Conservation (phyloP, 78 protist genomes). For the Dictyostelium purpureum region DNA sequence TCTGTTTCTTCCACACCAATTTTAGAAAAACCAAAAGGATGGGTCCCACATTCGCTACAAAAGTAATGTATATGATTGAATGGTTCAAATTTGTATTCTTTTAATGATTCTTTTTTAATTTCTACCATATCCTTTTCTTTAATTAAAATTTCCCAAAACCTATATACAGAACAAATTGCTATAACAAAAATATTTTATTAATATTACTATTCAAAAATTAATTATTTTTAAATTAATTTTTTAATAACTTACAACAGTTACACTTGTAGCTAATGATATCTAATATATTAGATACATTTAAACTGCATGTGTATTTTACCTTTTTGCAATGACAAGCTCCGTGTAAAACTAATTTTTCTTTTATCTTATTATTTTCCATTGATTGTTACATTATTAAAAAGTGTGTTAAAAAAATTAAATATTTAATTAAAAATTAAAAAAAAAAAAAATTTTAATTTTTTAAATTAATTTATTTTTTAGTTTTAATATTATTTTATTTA, state of each 20-base stretch:
- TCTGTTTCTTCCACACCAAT: not conserved
- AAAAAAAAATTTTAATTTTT: too few relatives aligned
- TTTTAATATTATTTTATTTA: too few relatives aligned
- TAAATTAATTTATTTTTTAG: too few relatives aligned
- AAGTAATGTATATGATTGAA: not conserved
- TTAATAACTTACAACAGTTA: not conserved
- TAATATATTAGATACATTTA: not conserved
- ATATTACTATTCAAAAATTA: not conserved
- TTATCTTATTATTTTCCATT: not conserved
- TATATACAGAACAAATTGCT: not conserved
- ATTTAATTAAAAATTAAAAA: too few relatives aligned
- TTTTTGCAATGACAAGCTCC: not conserved
- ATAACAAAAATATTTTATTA: not conserved
- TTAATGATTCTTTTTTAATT: not conserved
- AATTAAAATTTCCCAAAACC: not conserved
- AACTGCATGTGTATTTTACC: not conserved
- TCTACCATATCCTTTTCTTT: not conserved
- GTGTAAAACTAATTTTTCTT: not conserved
- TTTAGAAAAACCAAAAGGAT: not conserved
- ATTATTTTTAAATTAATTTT: too few relatives aligned
- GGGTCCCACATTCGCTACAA: not conserved
- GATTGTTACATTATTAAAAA: too few relatives aligned
- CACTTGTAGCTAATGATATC: not conserved
- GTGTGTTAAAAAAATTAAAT: too few relatives aligned
- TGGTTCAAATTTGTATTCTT: constrained; percentile 1